Conservation (phyloP, 1,139 yeast genomes). For the Hyphopichia khmerensis region DNA sequence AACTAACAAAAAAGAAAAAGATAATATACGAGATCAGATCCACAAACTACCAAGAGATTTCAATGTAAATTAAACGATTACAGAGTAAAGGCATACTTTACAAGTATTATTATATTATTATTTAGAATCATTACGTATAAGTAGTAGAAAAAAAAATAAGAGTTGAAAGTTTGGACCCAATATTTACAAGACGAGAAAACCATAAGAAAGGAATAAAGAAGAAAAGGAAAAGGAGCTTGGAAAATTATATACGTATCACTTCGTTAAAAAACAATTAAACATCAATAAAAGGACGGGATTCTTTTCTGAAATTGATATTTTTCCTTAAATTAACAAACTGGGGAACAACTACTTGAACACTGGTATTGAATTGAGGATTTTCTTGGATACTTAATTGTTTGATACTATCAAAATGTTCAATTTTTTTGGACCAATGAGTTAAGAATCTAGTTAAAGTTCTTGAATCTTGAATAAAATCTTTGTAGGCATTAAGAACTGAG, state of each 20-base stretch:
- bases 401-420: conserved; percentile 20
- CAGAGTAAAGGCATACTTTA: too few relatives aligned
- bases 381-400: conserved; percentile 19
- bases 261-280: not conserved
- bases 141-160: too few relatives aligned
- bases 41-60: too few relatives aligned
- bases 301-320: conserved; percentile 26
- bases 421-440: conserved; percentile 31
- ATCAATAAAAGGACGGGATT: conserved; percentile 1
- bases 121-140: not conserved
- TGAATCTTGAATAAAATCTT: conserved; percentile 43
- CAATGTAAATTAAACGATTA: too few relatives aligned
- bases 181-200: not conserved
- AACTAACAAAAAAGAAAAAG: too few relatives aligned
- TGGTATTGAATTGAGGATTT: conserved; percentile 16
- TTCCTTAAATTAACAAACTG: conserved; percentile 26
- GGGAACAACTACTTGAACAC: conserved; percentile 22
- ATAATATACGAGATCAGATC: too few relatives aligned
- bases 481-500: conserved; percentile 54
- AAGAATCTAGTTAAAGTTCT: conserved; percentile 31
- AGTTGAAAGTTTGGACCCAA: not conserved
- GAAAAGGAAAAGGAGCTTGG: too few relatives aligned
- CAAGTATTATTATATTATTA: too few relatives aligned
- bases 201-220: not conserved
- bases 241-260: too few relatives aligned